These are phyloP conservation scores for Candida sp. DNA, from an alignment of 1,139 yeast species.

Conservation along the genomic window DNA sequence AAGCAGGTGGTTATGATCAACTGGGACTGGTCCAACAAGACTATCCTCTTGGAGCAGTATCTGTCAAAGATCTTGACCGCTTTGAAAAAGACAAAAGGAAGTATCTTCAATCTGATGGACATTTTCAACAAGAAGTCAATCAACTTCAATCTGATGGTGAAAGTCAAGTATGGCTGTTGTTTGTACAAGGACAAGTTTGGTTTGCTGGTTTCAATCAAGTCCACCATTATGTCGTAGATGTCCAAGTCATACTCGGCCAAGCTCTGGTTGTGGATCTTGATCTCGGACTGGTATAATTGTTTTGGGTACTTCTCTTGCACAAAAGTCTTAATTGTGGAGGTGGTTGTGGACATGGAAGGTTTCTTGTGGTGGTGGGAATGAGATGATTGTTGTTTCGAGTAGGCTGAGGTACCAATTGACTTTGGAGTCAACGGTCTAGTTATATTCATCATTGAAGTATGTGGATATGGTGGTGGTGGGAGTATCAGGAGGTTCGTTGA, in stretches of 20 bases:
- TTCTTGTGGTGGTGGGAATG: conserved; percentile 1
- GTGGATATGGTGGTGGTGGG: not conserved
- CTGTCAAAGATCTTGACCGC: conserved; percentile 67
- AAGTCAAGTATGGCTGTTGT: conserved; percentile 69
- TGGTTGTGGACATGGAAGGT: not conserved
- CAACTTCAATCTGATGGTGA: conserved; percentile 50
- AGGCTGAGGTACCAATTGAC: conserved; percentile 6
- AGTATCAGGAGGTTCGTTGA: not conserved
- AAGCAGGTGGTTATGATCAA: conserved; percentile 68
- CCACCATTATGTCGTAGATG: conserved; percentile 44
- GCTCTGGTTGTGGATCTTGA: conserved; percentile 47
- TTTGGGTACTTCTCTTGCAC: conserved; percentile 50
- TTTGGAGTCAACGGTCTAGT: conserved; percentile 12
- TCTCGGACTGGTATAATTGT: conserved; percentile 53
- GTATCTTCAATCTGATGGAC: conserved; percentile 60
- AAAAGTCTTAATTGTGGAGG: conserved; percentile 16
- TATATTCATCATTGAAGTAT: conserved; percentile 6
- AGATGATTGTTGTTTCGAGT: not conserved
- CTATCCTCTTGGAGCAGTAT: conserved; percentile 67
- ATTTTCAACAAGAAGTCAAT: conserved; percentile 63
- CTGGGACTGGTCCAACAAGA: conserved; percentile 64
- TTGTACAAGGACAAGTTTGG: conserved; percentile 60
- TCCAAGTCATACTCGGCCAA: conserved; percentile 59
- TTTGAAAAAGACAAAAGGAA: conserved; percentile 62
- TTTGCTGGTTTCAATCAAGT: conserved; percentile 31